Evolutionary conservation across 2,329 filamentous ascomycete species (phyloP), one percentile per base, ranked within the genome.

Genomic region (Colletotrichum musae): DNA sequence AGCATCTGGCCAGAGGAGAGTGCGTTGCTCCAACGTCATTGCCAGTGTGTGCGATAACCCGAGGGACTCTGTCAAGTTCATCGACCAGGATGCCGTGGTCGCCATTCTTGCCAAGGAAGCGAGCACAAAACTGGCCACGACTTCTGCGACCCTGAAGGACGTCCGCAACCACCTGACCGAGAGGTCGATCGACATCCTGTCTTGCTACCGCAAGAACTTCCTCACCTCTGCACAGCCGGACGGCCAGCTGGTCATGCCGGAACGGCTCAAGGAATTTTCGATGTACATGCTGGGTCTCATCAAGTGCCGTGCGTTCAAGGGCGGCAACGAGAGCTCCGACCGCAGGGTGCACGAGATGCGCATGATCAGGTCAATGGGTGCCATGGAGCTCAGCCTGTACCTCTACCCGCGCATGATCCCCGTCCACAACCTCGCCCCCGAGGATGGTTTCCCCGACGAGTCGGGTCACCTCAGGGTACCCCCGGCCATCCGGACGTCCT

Each of bases 351-450:
- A 98, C 76, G 95, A 98, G 77, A 91, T 97, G 86, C 91, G 95
- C 60, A 91, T 97, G 88, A 88, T 99, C 70, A 93, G 93, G 68
- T 91, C 92, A 15, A 97, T 98, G 89, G 94, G 95, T 39, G 89
- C 93, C 24, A 87, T 91, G 21, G 96, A 98, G 79, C 85, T 98
- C 51, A 94, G 93, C 28, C 85, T 98, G 43, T 98, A 98, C 79
- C 91, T 99, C 57, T 99, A 99, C 80, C 96, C 96, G 21, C 92
- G 94, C 64, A 97, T 99, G 82, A 92, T 98, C 70, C 90, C 96
- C 5, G 83, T 99, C 58, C 96, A 99, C 85, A 97, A 95, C 78
- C 89, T 99, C 68, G 89, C 93, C 61, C 90, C 93, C 0, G 91
- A 92, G 72, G 95, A 98, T 74, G 95, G 96, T 10, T 99, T 98